A percentile compares a stretch with the other conserved stretches of the same genome.
Evolutionary conservation across 768 basidiomycete genomes (phyloP).

Genomic region (Hebeloma cylindrosporum): DNA sequence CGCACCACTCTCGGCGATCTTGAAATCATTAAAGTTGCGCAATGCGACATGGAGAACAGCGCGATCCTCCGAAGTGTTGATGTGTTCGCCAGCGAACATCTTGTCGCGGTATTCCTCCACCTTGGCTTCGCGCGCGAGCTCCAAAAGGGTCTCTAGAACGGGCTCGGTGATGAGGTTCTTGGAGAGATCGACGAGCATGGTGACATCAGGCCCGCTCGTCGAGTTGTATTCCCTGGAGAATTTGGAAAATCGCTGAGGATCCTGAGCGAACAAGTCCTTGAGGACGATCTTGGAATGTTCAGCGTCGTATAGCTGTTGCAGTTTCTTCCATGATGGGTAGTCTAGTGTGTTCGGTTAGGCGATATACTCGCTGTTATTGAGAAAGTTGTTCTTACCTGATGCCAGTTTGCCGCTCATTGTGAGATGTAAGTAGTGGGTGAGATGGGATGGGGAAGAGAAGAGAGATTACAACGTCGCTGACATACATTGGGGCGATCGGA

Average conservation of each 20-base stretch:
- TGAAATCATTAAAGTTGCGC: constrained; percentile 73
- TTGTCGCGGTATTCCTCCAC: constrained; percentile 84
- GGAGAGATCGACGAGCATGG: constrained; percentile 93
- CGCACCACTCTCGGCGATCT: constrained; percentile 78
- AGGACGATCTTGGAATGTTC: constrained; percentile 76
- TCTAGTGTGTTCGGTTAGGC: constrained; percentile 46
- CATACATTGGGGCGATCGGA: no score
- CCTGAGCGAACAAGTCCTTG: constrained; percentile 89
- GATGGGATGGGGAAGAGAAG: neutral
- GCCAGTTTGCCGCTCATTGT: constrained; percentile 66
- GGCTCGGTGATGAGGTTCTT: constrained; percentile 93
- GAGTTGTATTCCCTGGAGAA: constrained; percentile 80
- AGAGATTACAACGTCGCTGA: no score
- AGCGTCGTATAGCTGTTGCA: constrained; percentile 78
- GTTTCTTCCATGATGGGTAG: constrained; percentile 87
- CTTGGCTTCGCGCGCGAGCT: constrained; percentile 81
- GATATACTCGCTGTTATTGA: constrained; percentile 3
- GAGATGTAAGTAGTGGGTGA: constrained; percentile 2
- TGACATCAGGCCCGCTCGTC: constrained; percentile 61
- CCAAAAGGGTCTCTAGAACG: constrained; percentile 74
- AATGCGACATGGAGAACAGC: constrained; percentile 95
- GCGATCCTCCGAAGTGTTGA: constrained; percentile 98
- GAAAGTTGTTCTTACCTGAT: constrained; percentile 40
- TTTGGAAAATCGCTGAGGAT: constrained; percentile 83
- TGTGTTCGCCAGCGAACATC: constrained; percentile 96